Base-by-base conservation (phyloP, 148 eudicot species). In the Cornus suecica region DNA sequence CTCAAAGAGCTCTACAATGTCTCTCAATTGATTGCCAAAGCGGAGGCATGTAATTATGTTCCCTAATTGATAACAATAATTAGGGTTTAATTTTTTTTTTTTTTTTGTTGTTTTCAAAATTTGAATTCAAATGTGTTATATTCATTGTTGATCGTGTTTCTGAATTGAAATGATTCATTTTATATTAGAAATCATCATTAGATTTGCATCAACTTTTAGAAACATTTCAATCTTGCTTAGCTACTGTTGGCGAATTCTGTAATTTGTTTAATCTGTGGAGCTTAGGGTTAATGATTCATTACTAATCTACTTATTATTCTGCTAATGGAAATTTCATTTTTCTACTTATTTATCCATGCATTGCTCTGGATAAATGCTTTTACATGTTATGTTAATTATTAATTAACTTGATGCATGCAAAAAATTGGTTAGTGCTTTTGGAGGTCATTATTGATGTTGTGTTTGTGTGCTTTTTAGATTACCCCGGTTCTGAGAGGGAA, bases 401-500 rank as follows among this genome's bases (percentile, higher is more conserved):
- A 24, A 34, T 63, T 18, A 13, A 32, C 48, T 5, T 16, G 34
- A 20, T 16, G 32, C 30, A 20, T 16, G 32, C 30, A 29, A 16
- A 31, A 31, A 41, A 28, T 66, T 1, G 24, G 70, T 23, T 25
- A 27, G n/a, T 30, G 62, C 18, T 23, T 65, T 26, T 30, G 61
- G 60, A 48, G 15, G 8, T 10, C 4, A 16, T 41, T 2, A 42
- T 8, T 67, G 69, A 54, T 76, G 51, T 42, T 72, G 34, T 8
- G 56, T 72, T 31, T 68, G 34, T 68, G 37, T 72, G 71, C 69
- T 45, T 71, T 62, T 54, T 74, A 77, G 83, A 67, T 77, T 34
- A 74, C 81, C 37, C 74, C 81, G 31, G 60, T 84, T 11, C 74
- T 77, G 81, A 74, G 77, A 20, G 86, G 83, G n/a, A 77, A 30